A percentile compares a stretch with the other conserved stretches of the same genome.
phyloP scores from a whole-genome alignment of 805 yeast genomes.

The Candida broadrunensis region DNA sequence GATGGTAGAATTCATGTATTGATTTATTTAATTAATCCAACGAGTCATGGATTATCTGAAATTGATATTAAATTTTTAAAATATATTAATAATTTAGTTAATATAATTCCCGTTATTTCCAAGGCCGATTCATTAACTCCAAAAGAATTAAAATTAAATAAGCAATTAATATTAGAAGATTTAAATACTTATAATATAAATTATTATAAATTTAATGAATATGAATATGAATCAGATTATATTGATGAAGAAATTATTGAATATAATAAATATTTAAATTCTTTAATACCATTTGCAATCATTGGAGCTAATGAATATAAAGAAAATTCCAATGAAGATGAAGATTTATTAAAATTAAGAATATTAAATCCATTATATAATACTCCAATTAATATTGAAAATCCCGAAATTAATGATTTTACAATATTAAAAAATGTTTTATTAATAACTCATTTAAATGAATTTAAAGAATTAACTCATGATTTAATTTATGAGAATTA shows the following conservation, averaged over 20 bases:
- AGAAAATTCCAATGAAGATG: constrained; percentile 34
- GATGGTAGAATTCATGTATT: constrained; percentile 77
- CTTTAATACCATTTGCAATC: constrained; percentile 63
- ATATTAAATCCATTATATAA: constrained; percentile 47
- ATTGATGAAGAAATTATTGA: constrained; percentile 63
- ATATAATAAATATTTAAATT: constrained; percentile 62
- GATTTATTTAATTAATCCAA: constrained; percentile 43
- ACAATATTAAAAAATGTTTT: constrained; percentile 75
- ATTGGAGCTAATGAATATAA: constrained; percentile 67
- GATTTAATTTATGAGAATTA: constrained; percentile 84
- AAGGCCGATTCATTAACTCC: constrained; percentile 44
- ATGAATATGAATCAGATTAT: constrained; percentile 48
- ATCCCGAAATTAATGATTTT: constrained; percentile 77
- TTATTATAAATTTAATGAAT: constrained; percentile 66
- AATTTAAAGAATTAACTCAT: constrained; percentile 84
- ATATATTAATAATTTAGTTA: constrained; percentile 40
- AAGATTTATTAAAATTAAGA: constrained; percentile 50
- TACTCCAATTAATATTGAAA: constrained; percentile 57
- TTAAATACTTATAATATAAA: constrained; percentile 68
- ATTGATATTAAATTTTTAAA: constrained; percentile 41
- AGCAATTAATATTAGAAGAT: constrained; percentile 73
- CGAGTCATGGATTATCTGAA: constrained; percentile 43
- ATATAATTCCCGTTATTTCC: constrained; percentile 41
- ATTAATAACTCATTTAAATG: constrained; percentile 80
- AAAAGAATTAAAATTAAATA: constrained; percentile 58